Conservation (phyloP, 306 rosid genomes). For the Fragaria vesca region DNA sequence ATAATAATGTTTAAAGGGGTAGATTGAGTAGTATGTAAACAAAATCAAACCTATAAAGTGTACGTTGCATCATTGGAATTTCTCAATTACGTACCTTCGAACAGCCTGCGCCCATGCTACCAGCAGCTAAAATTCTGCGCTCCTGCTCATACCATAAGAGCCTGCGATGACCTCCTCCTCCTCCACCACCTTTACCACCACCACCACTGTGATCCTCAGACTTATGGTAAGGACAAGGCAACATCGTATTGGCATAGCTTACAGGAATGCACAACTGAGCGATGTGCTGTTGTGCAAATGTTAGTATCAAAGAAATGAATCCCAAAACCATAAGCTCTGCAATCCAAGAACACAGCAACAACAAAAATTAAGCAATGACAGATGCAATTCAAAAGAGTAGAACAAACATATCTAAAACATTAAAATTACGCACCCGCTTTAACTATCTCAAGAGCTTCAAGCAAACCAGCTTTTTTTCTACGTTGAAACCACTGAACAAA, state of each 20-base stretch:
- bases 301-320: constrained; percentile 79
- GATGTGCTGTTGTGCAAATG: constrained; percentile 81
- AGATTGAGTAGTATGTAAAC: too few species aligned
- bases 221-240: constrained; percentile 56
- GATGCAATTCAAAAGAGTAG: neutral
- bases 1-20: too few species aligned
- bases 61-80: too few species aligned
- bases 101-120: constrained; percentile 17
- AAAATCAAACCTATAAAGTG: too few species aligned
- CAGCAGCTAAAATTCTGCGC: constrained; percentile 56
- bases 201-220: neutral
- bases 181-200: constrained; percentile 5
- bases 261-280: constrained; percentile 52
- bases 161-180: constrained; percentile 46
- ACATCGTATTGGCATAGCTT: constrained; percentile 49
- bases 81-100: constrained; percentile 31
- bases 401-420: neutral
- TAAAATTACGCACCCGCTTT: constrained; percentile 54
- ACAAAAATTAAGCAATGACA: neutral
- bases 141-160: constrained; percentile 46
- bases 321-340: constrained; percentile 99
- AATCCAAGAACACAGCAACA: neutral
- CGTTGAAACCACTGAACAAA: constrained; percentile 53
- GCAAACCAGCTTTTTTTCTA: constrained; percentile 62
- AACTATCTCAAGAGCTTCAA: constrained; percentile 89